phyloP scores from a whole-genome alignment of 2,329 filamentous ascomycete genomes.

The Parastagonospora avenae region DNA sequence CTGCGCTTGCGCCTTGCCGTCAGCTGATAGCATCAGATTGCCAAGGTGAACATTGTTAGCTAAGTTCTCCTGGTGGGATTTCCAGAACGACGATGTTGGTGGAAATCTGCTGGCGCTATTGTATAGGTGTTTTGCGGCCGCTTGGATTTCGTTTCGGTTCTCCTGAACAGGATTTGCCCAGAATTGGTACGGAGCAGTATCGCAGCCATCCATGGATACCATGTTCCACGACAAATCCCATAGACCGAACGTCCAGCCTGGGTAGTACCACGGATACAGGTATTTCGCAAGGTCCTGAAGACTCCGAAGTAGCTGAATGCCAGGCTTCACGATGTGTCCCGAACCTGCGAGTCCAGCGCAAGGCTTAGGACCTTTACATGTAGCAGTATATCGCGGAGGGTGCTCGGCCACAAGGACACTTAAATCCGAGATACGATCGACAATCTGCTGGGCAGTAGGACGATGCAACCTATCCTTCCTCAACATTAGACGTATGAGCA shows the following conservation, averaged over 20 bases:
- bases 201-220: background rate
- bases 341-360: background rate
- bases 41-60: too few relatives aligned
- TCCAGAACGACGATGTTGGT: slow-evolving; percentile 6
- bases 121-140: background rate
- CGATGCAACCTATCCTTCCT: background rate
- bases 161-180: background rate
- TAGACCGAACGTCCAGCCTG: background rate
- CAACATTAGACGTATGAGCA: slow-evolving; percentile 1
- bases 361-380: background rate
- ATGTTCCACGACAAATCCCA: background rate
- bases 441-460: slow-evolving; percentile 6
- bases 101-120: background rate
- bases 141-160: background rate
- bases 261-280: background rate
- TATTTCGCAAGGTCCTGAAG: background rate
- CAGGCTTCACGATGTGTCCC: background rate
- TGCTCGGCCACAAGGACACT: background rate
- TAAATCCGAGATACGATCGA: slow-evolving; percentile 1
- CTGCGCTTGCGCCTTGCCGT: background rate
- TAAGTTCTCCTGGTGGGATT: background rate
- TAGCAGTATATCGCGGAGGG: too few relatives aligned
- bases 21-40: background rate
- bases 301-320: background rate
- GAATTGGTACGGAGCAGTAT: too few relatives aligned